A percentile compares a stretch with the other conserved stretches of the same genome.
phyloP scores from a whole-genome alignment of 331 rosid species.

The Rhamnella rubrinervis region DNA sequence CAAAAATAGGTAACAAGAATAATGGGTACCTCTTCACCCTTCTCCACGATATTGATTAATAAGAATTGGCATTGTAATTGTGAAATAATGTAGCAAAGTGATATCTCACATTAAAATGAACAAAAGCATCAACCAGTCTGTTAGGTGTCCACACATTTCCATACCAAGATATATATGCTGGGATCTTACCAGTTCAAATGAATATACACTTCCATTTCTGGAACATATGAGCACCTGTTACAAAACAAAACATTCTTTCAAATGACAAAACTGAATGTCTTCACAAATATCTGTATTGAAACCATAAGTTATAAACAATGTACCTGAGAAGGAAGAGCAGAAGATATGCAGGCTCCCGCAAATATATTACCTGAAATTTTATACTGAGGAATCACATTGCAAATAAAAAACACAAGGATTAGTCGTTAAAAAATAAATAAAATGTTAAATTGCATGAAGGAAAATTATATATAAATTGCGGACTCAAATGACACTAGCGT shows the following conservation, averaged over 20 bases:
- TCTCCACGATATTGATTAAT: too few species aligned
- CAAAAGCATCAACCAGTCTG: not conserved
- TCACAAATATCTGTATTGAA: not conserved
- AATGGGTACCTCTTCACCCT: too few species aligned
- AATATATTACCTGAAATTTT: slow-evolving; percentile 76
- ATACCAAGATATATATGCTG: not conserved
- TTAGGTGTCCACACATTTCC: not conserved
- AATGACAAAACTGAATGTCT: not conserved
- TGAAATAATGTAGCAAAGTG: too few species aligned
- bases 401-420: not conserved
- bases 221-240: slow-evolving; percentile 73
- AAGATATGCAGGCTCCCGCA: slow-evolving; percentile 84
- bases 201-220: slow-evolving; percentile 74
- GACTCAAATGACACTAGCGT: not conserved
- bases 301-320: too few species aligned
- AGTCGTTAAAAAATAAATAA: not conserved
- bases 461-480: not conserved
- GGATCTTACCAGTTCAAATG: slow-evolving; percentile 56
- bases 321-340: slow-evolving; percentile 71
- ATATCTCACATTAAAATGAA: too few species aligned
- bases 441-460: not conserved
- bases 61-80: too few species aligned
- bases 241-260: slow-evolving; percentile 3
- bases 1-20: too few species aligned
- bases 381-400: slow-evolving; percentile 42